Evolutionary conservation across 2,329 filamentous ascomycete species (phyloP).

Genomic region (Aspergillus hortae): DNA sequence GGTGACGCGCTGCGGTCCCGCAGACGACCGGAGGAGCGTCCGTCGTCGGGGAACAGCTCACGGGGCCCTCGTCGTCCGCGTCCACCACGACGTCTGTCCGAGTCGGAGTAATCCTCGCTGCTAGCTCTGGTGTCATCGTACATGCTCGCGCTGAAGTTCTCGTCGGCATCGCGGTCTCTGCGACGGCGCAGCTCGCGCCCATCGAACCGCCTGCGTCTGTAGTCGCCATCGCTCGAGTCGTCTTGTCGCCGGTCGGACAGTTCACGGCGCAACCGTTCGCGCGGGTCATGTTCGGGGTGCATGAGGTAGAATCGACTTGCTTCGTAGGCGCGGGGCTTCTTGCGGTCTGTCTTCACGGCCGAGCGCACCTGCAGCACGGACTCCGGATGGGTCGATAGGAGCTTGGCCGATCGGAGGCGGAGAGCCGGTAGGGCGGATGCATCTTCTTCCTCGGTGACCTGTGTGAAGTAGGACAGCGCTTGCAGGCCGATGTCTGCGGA

Average conservation of each 20-base stretch:
- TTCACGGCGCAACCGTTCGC: conserved; percentile 62
- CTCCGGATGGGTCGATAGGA: conserved; percentile 65
- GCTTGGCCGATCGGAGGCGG: conserved; percentile 67
- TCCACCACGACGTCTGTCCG: conserved; percentile 25
- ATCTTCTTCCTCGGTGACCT: conserved; percentile 34
- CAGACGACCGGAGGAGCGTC: conserved; percentile 44
- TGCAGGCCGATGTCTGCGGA: conserved; percentile 50
- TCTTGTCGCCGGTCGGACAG: conserved; percentile 43
- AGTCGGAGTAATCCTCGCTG: conserved; percentile 24
- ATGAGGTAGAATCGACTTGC: conserved; percentile 89
- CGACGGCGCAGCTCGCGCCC: conserved; percentile 52
- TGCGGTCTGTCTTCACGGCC: conserved; percentile 72
- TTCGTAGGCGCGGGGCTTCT: conserved; percentile 71
- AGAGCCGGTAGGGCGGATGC: conserved; percentile 52
- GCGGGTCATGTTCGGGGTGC: conserved; percentile 83
- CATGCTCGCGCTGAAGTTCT: conserved; percentile 70
- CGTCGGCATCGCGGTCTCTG: conserved; percentile 48
- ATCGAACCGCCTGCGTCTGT: conserved; percentile 56
- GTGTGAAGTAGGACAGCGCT: conserved; percentile 51
- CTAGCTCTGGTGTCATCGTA: conserved; percentile 67
- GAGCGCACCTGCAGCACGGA: conserved; percentile 68
- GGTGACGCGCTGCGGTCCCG: conserved; percentile 61
- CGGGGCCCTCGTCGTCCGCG: conserved; percentile 28
- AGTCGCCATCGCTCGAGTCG: conserved; percentile 40
- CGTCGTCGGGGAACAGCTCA: conserved; percentile 40